Base-by-base conservation (phyloP, 2,329 filamentous ascomycete species). In the Nemania bipapillata region DNA sequence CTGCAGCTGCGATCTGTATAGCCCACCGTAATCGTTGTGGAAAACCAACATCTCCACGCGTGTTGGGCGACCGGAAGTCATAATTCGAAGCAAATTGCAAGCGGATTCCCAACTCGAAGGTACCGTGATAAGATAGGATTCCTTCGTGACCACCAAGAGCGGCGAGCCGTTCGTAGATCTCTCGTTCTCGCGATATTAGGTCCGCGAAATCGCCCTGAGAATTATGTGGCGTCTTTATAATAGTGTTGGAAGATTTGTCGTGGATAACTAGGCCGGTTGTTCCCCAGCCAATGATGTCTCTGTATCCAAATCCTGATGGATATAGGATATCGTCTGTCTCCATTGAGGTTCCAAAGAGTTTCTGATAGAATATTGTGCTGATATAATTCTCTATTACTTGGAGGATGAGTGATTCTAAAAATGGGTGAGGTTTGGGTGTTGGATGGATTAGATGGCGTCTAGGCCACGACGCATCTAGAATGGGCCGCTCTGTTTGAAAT, bases 261-360 rank as follows among this genome's bases (percentile, higher is more conserved):
- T 28, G 49, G 24, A 52, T 24, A 9, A 52, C 49, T 28, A 52
- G 22, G 15, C 49, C 49, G 22, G 49, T 52, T 12, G 49, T 52
- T 30, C 49, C 49, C 49, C 49, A 52, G 24, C 24, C 49, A 12
- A 28, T 24, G 15, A 52, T 22, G 17, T 52, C 49, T 6, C 24
- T 28, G 8, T 12, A 52, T 28, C 49, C 11, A 28, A 52, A 52
- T 12, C 49, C 49, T 15, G 49, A 52, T 17, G 49, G 49, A 52
- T 30, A 52, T 52, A 17, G 49, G 30, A 52, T 52, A 24, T 52
- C 49, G 49, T 30, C 49, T 49, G 45, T 49, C 45, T n/a, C n/a
- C n/a, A n/a, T n/a, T n/a, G n/a, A n/a, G n/a, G n/a, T n/a, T n/a
- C n/a, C n/a, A n/a, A n/a, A n/a, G n/a, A n/a, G n/a, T n/a, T n/a